Evolutionary conservation across 495 filamentous ascomycete species (phyloP), one percentile per base, ranked within the genome.

Genomic region (Aspergillus nanangensis): DNA sequence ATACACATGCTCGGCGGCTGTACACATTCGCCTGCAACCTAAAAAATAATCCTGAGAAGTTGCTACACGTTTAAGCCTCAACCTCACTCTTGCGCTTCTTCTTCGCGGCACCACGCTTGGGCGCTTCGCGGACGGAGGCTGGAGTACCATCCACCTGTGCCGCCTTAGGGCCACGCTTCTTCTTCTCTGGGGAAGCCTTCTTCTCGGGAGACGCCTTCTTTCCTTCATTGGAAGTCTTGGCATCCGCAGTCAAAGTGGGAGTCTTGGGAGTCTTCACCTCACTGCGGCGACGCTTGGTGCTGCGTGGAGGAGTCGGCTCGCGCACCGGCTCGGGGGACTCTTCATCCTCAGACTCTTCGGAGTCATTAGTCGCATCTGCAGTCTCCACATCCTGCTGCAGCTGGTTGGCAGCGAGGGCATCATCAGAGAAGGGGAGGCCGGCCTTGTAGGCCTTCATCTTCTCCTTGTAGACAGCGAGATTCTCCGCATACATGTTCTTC

Each of bases 401-500:
- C 41, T 75, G 68, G 50, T 76, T 81, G 15, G 67, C 67, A 19
- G 82, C 83, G 23, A 82, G 70, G 3, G 66, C 63, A 49, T 88
- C 85, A 40, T 67, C 62, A 18, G 58, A 61, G 19, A 66, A 55
- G 23, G 61, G 48, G 41, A 63, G 57, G 22, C 61, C 65, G 25
- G 68, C 70, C 72, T 87, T 88, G 72, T 92, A 92, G 2, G 81
- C 83, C 52, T 82, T 77, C 48, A 87, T 76, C 41, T 83, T 79
- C 10, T 78, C 78, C 54, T 84, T 80, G 71, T 91, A 91, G 21
- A 80, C 65, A 14, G 81, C 81, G 36, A 88, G 80, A 58, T 91
- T 91, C 65, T 86, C 80, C 49, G 78, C 75, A 58, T 91, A 91
- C 15, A 82, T 73, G 33, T 81, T 71, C 63, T 86, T 85, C 84